Evolutionary conservation across 2,329 filamentous ascomycete genomes (phyloP).

Genomic region (Xylogone sp.): DNA sequence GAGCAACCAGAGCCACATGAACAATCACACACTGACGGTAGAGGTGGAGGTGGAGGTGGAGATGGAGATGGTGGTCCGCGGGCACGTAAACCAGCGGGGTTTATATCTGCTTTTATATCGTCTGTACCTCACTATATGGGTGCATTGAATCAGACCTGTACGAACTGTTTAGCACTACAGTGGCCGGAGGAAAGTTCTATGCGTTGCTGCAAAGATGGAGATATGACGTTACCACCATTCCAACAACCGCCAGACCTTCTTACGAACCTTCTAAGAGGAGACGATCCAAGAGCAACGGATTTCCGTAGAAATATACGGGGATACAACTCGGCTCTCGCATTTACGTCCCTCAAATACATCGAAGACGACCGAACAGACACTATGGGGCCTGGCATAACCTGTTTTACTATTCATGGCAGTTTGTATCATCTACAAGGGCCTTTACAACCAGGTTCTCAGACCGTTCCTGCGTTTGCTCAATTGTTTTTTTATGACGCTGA

Average conservation of each 20-base stretch:
- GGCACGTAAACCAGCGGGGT: background rate
- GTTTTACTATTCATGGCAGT: constrained; percentile 1
- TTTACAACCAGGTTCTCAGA: background rate
- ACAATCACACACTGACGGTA: too few relatives aligned
- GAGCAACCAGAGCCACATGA: too few relatives aligned
- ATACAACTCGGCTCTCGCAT: constrained; percentile 1
- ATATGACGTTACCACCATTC: background rate
- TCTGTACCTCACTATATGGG: background rate
- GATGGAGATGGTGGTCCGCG: too few relatives aligned
- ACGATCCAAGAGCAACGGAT: background rate
- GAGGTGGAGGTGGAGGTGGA: too few relatives aligned
- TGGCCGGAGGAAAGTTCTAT: background rate
- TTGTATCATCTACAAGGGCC: background rate
- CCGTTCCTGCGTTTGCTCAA: background rate
- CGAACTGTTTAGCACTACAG: background rate
- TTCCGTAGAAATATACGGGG: background rate
- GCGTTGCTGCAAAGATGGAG: background rate
- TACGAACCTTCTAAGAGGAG: background rate
- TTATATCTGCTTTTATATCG: background rate
- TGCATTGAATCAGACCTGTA: background rate
- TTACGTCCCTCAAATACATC: constrained; percentile 1
- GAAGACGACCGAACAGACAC: background rate
- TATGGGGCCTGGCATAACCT: background rate
- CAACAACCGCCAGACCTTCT: background rate
- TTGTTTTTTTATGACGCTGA: constrained; percentile 3